Conservation (phyloP, 345 rosid species). For the Dipteronia sinensis region DNA sequence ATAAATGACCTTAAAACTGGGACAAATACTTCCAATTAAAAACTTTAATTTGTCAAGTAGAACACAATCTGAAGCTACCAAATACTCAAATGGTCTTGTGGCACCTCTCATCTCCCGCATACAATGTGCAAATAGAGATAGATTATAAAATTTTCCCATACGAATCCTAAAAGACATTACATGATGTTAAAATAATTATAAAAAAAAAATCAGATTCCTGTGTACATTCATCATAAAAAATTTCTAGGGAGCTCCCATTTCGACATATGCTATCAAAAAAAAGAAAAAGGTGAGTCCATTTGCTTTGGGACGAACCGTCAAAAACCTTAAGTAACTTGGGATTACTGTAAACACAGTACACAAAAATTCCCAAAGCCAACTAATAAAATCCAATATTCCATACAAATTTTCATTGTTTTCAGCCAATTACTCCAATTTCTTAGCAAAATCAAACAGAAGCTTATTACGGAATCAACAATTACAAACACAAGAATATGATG, state of each 20-base stretch:
- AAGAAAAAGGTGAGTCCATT: neutral
- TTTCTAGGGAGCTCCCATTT: neutral
- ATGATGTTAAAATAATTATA: neutral
- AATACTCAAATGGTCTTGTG: neutral
- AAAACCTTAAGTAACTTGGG: neutral
- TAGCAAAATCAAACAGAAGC: neutral
- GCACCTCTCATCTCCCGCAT: neutral
- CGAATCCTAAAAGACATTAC: neutral
- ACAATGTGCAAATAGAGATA: neutral
- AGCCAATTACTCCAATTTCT: neutral
- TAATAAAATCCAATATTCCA: neutral
- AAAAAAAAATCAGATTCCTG: neutral
- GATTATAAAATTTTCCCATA: neutral
- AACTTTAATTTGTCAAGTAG: neutral
- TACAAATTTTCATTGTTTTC: neutral
- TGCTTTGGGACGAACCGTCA: neutral
- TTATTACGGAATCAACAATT: neutral
- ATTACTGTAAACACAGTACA: neutral
- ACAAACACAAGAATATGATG: neutral
- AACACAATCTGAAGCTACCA: neutral
- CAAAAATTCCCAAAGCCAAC: neutral
- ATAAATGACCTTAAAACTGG: neutral
- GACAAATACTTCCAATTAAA: neutral
- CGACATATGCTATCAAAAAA: neutral
- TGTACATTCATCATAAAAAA: neutral